phyloP scores from a whole-genome alignment of 1,139 yeast species.

The Martiniozyma asiatica region DNA sequence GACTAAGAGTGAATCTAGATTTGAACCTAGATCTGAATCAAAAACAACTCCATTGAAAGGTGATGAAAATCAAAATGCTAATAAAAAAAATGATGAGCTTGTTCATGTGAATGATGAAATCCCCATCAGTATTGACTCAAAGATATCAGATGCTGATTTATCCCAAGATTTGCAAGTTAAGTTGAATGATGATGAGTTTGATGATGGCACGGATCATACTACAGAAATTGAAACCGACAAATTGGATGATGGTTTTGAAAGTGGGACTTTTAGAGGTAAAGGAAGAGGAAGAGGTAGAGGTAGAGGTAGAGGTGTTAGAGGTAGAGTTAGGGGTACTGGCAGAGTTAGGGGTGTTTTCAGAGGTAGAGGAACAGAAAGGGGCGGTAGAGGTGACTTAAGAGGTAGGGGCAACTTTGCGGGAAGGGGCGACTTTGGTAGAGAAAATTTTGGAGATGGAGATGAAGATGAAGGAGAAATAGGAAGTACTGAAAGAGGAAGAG shows the following conservation, averaged over 20 bases:
- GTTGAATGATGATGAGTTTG: too few species aligned
- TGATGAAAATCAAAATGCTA: too few species aligned
- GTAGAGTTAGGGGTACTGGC: constrained; percentile 1
- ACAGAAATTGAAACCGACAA: too few species aligned
- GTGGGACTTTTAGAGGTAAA: constrained; percentile 1
- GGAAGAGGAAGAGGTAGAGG: constrained; percentile 4
- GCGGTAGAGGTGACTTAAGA: constrained; percentile 1
- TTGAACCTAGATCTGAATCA: too few species aligned
- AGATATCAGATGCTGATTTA: neutral
- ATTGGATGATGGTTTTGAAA: neutral
- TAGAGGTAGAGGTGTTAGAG: constrained; percentile 2
- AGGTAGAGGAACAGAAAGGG: neutral
- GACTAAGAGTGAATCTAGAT: too few species aligned
- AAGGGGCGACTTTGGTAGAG: neutral
- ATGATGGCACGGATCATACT: too few species aligned
- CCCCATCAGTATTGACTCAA: neutral
- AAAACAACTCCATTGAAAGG: too few species aligned
- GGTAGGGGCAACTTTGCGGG: constrained; percentile 2
- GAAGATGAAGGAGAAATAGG: constrained; percentile 6
- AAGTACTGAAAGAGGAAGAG: constrained; percentile 1
- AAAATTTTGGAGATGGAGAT: constrained; percentile 4
- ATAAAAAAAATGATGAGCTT: too few species aligned
- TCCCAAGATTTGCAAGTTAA: too few species aligned
- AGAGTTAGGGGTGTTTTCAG: constrained; percentile 4
- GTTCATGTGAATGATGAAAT: neutral